Evolutionary conservation across 805 yeast species (phyloP), one percentile per base, ranked within the genome.

Genomic region (Millerozyma acaciae): DNA sequence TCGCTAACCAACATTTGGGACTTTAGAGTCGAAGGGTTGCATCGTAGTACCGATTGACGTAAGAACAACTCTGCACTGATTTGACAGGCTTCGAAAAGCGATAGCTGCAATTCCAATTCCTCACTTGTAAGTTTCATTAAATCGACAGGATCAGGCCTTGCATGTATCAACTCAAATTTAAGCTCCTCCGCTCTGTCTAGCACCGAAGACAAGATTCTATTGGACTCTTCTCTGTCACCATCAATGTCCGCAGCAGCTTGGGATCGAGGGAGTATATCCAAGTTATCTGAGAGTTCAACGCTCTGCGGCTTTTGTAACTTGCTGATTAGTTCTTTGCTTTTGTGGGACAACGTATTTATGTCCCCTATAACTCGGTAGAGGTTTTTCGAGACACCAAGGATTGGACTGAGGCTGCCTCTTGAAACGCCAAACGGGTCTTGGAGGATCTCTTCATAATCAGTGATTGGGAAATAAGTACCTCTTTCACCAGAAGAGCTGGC

Each of bases 71-170:
- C 74, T 1, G 88, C 78, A 12, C 87, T 73, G 19, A 81, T 50
- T 54, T 82, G 86, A 53, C 80, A 80, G 8, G 78, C 70, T 45
- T 82, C 88, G 52, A 84, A 85, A 21, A 83, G 53, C 1, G 85
- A 77, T 32, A 83, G 57, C 48, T 84, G 93, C 35, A 75, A 60
- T 46, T 78, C 82, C 17, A 80, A 56, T 30, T 83, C 87, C 16
- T 64, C 62, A 33, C 58, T 65, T 2, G 60, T 52, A 26, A 67
- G 45, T 8, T 48, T 52, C 5, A 52, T 45, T 25, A 80, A 50
- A 34, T 76, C 77, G 13, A 54, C 50, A 6, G 68, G 60, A 28
- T 73, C 73, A 0, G 89, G 89, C 35, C 64, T 64, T 6, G 75
- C 69, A 2, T 47, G 38, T 34, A 74, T 71, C 25, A 80, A 71